Evolutionary conservation across 2,329 filamentous ascomycete genomes (phyloP).

Genomic region (Aspergillus proliferans): DNA sequence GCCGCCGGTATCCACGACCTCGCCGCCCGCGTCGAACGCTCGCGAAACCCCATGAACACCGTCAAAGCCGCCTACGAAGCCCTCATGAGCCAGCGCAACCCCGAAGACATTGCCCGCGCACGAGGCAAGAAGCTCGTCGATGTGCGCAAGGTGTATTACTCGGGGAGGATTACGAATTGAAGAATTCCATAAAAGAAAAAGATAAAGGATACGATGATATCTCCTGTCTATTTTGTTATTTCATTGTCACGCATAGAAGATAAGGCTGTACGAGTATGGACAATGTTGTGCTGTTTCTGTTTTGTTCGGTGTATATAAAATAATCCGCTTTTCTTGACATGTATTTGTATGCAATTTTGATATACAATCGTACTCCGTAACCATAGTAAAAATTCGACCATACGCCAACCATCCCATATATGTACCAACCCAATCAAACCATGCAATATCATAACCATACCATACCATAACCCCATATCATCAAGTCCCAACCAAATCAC

Average conservation of each 20-base stretch:
- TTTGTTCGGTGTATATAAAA: slow-evolving; percentile 18
- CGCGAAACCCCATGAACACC: slow-evolving; percentile 95
- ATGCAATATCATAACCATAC: no score
- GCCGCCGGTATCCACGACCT: slow-evolving; percentile 82
- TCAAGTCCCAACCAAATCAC: no score
- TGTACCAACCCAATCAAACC: neutral
- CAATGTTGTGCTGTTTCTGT: slow-evolving; percentile 7
- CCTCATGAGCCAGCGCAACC: slow-evolving; percentile 73
- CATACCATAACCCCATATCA: no score
- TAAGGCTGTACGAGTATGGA: slow-evolving; percentile 13
- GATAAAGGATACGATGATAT: neutral
- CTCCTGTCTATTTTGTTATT: neutral
- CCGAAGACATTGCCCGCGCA: slow-evolving; percentile 82
- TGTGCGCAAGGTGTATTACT: slow-evolving; percentile 95
- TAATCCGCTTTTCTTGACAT: slow-evolving; percentile 13
- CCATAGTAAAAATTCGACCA: neutral
- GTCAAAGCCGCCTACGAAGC: slow-evolving; percentile 87
- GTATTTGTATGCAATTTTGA: slow-evolving; percentile 22
- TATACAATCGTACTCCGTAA: neutral
- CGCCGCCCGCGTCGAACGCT: slow-evolving; percentile 72
- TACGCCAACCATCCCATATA: neutral
- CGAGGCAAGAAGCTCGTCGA: slow-evolving; percentile 94
- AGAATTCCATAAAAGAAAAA: neutral
- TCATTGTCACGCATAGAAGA: slow-evolving; percentile 6
- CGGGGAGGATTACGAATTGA: slow-evolving; percentile 48